Evolutionary conservation across 805 yeast species (phyloP), one percentile per base, ranked within the genome.

Genomic region (Priceomyces haplophilus): DNA sequence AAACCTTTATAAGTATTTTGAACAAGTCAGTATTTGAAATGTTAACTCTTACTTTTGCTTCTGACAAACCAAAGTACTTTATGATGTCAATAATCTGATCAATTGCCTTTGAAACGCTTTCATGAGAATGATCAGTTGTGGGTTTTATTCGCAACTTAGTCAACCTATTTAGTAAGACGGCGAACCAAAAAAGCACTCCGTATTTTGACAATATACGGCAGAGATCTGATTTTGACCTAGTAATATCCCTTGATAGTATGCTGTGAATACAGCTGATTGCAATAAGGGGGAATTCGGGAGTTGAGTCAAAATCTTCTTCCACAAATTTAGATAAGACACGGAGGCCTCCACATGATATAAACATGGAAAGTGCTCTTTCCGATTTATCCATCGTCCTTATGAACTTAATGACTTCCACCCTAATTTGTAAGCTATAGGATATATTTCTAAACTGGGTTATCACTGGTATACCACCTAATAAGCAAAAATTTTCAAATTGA

Each of bases 291-390:
- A 72, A 62, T 13, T 58, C 62, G 0, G 73, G 75, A 3, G 62
- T 53, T 1, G 58, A 33, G 33, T 65, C 72, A 40, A 66, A 65
- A 45, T 74, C 78, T 41, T 70, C 78, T 42, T 73, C 78, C 3
- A 75, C 62, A 46, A 75, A 70, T 30, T 70, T 68, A 1, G 73
- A 53, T 23, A 75, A 55, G 3, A 74, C 66, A 23, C 67, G 56
- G 16, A 77, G 55, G 0, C 78, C 77, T 3, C 80, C 80, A 40
- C 71, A 59, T 3, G 76, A 67, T 3, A 74, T 62, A 45, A 74
- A 70, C 64, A 65, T 60, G 3, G 66, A 55, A 10, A 73, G 46
- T 1, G 73, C 67, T 18, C 48, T 51, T 12, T 64, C 66, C 7
- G 73, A 67, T n/a, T 53, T 48, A 18, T 56, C 49, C 18, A 72